Evolutionary conservation across 2,329 filamentous ascomycete species (phyloP).

Genomic region (Orbilia brochopaga): DNA sequence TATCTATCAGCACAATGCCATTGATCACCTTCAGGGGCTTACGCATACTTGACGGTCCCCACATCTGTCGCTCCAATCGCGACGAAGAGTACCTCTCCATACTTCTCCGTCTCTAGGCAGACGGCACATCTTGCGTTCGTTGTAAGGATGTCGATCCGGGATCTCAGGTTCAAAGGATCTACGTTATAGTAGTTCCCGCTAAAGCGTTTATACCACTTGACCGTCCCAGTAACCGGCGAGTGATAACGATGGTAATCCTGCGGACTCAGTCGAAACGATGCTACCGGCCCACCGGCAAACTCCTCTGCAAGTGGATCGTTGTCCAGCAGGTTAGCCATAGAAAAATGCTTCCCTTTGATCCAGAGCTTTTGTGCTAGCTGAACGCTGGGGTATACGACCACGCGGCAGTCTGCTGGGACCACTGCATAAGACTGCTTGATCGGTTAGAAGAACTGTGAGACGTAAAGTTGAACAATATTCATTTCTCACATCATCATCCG

Average conservation of each 20-base stretch:
- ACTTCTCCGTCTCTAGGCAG: constrained; percentile 58
- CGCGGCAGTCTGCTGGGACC: constrained; percentile 52
- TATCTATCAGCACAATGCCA: too few relatives aligned
- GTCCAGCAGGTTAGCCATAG: constrained; percentile 58
- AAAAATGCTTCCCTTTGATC: constrained; percentile 61
- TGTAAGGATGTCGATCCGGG: constrained; percentile 58
- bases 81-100: constrained; percentile 60
- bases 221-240: constrained; percentile 59
- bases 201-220: constrained; percentile 58
- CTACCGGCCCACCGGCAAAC: constrained; percentile 55
- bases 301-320: constrained; percentile 49
- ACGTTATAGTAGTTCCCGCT: constrained; percentile 61
- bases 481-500: neutral
- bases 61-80: constrained; percentile 60
- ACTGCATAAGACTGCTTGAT: constrained; percentile 58
- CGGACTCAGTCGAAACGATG: constrained; percentile 59
- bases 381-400: constrained; percentile 58
- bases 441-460: too few relatives aligned
- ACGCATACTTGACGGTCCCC: constrained; percentile 58
- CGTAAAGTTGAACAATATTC: too few relatives aligned
- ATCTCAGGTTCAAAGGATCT: constrained; percentile 57
- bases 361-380: constrained; percentile 56
- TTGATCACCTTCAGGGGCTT: neutral
- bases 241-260: constrained; percentile 62
- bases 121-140: constrained; percentile 58